Evolutionary conservation across 1,139 yeast species (phyloP), one percentile per base, ranked within the genome.

Genomic region (Kurtzmaniella quercitrusa): DNA sequence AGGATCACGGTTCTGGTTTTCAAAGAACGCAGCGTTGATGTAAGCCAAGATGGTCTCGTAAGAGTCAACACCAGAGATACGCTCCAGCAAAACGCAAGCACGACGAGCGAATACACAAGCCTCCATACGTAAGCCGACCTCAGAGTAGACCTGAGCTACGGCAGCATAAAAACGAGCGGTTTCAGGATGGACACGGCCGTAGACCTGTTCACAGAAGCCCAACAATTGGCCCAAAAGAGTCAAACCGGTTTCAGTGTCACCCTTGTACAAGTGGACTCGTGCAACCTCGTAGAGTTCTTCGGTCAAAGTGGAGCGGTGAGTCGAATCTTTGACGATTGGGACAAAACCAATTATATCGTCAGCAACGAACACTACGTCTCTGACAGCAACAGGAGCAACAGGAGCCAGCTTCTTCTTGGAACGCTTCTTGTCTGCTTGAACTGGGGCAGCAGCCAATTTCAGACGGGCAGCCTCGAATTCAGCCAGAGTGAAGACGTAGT

Each of bases 271-370:
- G 44, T 74, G 74, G n/a, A 67, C 57, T 50, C 81, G 73, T 42
- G 89, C 91, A 56, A 82, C 76, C 45, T 84, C 89, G 68, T 86
- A 79, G 34, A 91, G 79, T 56, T 90, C 95, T 45, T 87, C 91
- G 44, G 89, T 83, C 29, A 86, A 68, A 11, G 79, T 61, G 17
- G 95, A 79, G 55, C 77, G 77, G 60, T 78, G 85, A 31, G 80
- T 70, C 0, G 95, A 75, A 50, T 82, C 82, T 64, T 87, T 88
- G 49, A 88, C 71, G 24, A 82, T 60, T 29, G 98, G 98, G 33
- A 81, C 79, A 44, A 93, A 73, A 39, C 81, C 73, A 31, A 82
- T 54, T 44, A 93, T 71, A 59, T 91, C 96, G 17, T 72, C 77
- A 23, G 81, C 67, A 37, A 68, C 56, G 55, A 85, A 86, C 2